These are phyloP conservation scores for Claviceps africana DNA, from an alignment of 2,329 filamentous ascomycete genomes.

Conservation along the genomic window DNA sequence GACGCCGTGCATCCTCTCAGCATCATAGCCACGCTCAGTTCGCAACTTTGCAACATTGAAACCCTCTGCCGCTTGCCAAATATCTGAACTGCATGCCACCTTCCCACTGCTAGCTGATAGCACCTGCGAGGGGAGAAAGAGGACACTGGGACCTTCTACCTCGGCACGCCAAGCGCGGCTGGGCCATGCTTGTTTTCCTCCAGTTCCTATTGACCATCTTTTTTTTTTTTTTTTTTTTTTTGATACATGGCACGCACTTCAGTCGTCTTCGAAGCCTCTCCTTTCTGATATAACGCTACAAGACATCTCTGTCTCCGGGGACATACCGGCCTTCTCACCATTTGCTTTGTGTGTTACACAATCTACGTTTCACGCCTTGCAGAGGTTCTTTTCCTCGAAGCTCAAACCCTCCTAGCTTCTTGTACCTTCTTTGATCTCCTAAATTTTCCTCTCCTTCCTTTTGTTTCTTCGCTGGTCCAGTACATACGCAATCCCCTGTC, in stretches of 20 bases:
- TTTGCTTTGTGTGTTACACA: conserved; percentile 12
- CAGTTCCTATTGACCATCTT: neutral
- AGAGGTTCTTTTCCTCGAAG: conserved; percentile 8
- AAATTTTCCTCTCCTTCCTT: neutral
- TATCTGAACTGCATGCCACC: conserved; percentile 2
- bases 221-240: too few species aligned
- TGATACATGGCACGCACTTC: neutral
- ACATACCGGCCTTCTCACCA: conserved; percentile 6
- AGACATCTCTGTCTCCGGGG: neutral
- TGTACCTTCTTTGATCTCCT: neutral
- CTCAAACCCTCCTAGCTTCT: conserved; percentile 1
- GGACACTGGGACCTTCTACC: conserved; percentile 2
- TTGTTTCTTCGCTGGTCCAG: neutral
- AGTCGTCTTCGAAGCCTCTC: conserved; percentile 7
- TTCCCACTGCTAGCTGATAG: conserved; percentile 1
- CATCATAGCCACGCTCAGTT: neutral
- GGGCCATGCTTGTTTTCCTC: neutral
- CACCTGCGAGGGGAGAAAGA: conserved; percentile 5
- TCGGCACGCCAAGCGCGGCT: conserved; percentile 1
- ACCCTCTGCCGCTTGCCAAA: neutral
- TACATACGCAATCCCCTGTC: neutral
- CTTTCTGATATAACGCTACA: conserved; percentile 1
- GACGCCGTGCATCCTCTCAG: conserved; percentile 1
- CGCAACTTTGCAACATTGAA: neutral
- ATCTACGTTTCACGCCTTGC: conserved; percentile 13